phyloP scores from a whole-genome alignment of 2,329 filamentous ascomycete species.

The Talaromyces albobiverticillius region DNA sequence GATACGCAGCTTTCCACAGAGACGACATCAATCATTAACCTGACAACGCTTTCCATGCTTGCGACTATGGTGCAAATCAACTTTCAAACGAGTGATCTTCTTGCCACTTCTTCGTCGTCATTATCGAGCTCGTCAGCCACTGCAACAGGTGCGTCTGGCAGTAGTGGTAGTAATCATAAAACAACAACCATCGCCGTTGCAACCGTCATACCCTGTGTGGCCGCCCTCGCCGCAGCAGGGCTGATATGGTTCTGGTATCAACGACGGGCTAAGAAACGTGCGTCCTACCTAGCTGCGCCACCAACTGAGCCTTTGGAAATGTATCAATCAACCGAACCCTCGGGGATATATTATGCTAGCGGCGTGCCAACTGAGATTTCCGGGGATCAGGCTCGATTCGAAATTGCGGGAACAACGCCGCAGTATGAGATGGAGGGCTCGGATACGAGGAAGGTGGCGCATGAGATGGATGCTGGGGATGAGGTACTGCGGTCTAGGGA shows the following conservation, averaged over 20 bases:
- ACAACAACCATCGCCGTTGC: constrained; percentile 3
- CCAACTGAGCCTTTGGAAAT: background rate
- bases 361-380: background rate
- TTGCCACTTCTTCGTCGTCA: background rate
- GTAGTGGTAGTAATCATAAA: background rate
- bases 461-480: constrained; percentile 6
- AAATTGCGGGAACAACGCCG: background rate
- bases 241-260: constrained; percentile 5
- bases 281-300: constrained; percentile 1
- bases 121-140: background rate
- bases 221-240: background rate
- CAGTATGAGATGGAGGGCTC: background rate
- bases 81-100: background rate
- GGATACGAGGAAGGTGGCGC: background rate
- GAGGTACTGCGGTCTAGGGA: too few species aligned
- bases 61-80: constrained; percentile 3
- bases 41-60: background rate
- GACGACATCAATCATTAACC: background rate
- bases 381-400: background rate
- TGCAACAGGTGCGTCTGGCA: background rate
- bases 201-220: background rate
- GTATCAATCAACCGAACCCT: too few species aligned
- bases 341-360: background rate
- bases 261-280: background rate
- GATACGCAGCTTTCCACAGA: background rate